These are phyloP conservation scores for Uncinocarpus reesii DNA, from an alignment of 2,329 filamentous ascomycete species.

Conservation along the genomic window DNA sequence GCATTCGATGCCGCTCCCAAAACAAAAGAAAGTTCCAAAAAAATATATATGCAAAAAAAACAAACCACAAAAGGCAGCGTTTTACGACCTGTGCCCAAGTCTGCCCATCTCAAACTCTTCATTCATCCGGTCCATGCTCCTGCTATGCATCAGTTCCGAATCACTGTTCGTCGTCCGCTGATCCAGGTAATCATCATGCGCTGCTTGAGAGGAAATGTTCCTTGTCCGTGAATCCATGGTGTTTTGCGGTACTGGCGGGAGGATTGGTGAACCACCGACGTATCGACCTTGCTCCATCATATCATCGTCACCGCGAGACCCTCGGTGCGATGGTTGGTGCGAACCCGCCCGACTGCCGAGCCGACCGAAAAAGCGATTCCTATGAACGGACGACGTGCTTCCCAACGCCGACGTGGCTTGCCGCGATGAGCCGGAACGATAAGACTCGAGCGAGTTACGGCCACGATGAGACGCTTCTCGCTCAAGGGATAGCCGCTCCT, in stretches of 20 bases:
- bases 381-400: conserved; percentile 37
- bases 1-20: too few species aligned
- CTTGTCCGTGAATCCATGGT: conserved; percentile 18
- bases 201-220: conserved; percentile 17
- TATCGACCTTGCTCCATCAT: conserved; percentile 41
- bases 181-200: conserved; percentile 14
- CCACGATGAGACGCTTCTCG: conserved; percentile 20
- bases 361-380: conserved; percentile 55
- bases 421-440: conserved; percentile 19
- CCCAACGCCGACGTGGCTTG: conserved; percentile 12
- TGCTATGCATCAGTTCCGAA: background rate
- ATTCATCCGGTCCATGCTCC: background rate
- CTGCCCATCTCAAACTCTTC: conserved; percentile 10
- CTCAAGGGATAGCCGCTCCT: conserved; percentile 17
- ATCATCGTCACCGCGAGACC: conserved; percentile 28
- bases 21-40: too few species aligned
- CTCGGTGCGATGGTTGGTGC: background rate
- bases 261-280: background rate
- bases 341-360: conserved; percentile 23
- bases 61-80: background rate
- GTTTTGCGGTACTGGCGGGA: background rate
- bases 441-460: conserved; percentile 18
- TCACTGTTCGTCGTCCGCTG: conserved; percentile 13
- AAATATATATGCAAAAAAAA: background rate
- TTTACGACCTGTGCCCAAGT: background rate